Percentiles rank a stretch among this genome's conserved stretches.
Conservation (phyloP, 1,139 yeast genomes). For the Sugiyamaella novakii region DNA sequence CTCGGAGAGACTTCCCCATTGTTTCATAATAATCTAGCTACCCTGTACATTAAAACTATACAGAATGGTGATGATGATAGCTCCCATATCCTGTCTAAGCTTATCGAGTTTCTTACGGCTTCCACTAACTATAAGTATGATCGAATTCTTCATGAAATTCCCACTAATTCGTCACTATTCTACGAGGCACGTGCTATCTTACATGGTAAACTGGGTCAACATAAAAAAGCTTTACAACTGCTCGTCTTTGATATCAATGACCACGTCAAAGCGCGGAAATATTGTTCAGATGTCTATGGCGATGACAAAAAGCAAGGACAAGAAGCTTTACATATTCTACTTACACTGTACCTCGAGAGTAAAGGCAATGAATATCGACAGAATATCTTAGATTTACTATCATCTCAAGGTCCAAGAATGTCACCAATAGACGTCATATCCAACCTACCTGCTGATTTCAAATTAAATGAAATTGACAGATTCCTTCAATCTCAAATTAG, state of each 20-base stretch:
- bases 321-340: slow-evolving; percentile 40
- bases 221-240: slow-evolving; percentile 65
- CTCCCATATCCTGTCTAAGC: slow-evolving; percentile 28
- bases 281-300: slow-evolving; percentile 58
- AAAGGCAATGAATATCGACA: slow-evolving; percentile 40
- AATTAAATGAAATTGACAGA: slow-evolving; percentile 48
- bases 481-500: slow-evolving; percentile 56
- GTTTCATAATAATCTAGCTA: slow-evolving; percentile 57
- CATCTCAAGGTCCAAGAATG: slow-evolving; percentile 57
- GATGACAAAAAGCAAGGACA: slow-evolving; percentile 47
- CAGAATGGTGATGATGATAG: slow-evolving; percentile 23
- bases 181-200: slow-evolving; percentile 58
- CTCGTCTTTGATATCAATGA: slow-evolving; percentile 62
- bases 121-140: slow-evolving; percentile 43
- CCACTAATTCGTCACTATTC: slow-evolving; percentile 34
- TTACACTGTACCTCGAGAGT: slow-evolving; percentile 42
- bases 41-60: slow-evolving; percentile 54
- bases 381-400: slow-evolving; percentile 51
- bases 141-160: slow-evolving; percentile 38
- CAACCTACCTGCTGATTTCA: slow-evolving; percentile 54
- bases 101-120: slow-evolving; percentile 36
- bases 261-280: slow-evolving; percentile 55
- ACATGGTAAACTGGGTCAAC: slow-evolving; percentile 60
- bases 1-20: slow-evolving; percentile 49
- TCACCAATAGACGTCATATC: slow-evolving; percentile 54